Evolutionary conservation across 2,329 filamentous ascomycete genomes (phyloP).

Genomic region (Septoria petroselini): DNA sequence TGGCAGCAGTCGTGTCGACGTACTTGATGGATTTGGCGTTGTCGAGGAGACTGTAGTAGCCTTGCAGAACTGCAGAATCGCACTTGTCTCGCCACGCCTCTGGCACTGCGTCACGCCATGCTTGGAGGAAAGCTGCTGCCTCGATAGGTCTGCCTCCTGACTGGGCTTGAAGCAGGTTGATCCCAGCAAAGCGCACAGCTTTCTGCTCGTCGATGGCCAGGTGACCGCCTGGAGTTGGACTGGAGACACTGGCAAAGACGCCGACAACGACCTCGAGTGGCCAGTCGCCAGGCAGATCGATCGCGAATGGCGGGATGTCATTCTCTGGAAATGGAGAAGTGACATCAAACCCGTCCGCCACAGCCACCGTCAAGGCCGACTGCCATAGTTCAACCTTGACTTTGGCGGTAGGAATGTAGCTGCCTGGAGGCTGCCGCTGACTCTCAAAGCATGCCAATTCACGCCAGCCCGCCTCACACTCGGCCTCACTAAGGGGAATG

Average conservation of each 20-base stretch:
- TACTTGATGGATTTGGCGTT: slow-evolving; percentile 26
- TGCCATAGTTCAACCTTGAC: slow-evolving; percentile 51
- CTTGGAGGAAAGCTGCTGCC: slow-evolving; percentile 35
- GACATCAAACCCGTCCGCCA: slow-evolving; percentile 44
- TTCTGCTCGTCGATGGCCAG: slow-evolving; percentile 32
- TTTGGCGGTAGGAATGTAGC: slow-evolving; percentile 49
- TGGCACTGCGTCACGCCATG: slow-evolving; percentile 40
- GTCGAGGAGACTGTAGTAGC: slow-evolving; percentile 26
- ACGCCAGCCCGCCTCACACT: slow-evolving; percentile 52
- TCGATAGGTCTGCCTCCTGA: slow-evolving; percentile 25
- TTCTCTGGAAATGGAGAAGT: slow-evolving; percentile 39
- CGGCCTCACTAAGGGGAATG: slow-evolving; percentile 51
- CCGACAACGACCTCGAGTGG: slow-evolving; percentile 37
- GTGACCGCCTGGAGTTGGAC: slow-evolving; percentile 20
- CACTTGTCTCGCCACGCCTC: slow-evolving; percentile 35
- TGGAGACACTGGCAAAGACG: slow-evolving; percentile 34
- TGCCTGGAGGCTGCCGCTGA: slow-evolving; percentile 30
- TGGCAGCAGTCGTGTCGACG: slow-evolving; percentile 14
- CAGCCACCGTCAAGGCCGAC: slow-evolving; percentile 42
- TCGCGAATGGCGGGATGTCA: slow-evolving; percentile 19
- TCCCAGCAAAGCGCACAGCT: slow-evolving; percentile 28
- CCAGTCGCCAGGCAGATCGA: slow-evolving; percentile 37
- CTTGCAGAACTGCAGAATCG: slow-evolving; percentile 30
- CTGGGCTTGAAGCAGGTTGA: slow-evolving; percentile 26
- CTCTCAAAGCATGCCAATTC: slow-evolving; percentile 54